Conservation (phyloP, 2,329 filamentous ascomycete species). For the Microascus cirrosus region DNA sequence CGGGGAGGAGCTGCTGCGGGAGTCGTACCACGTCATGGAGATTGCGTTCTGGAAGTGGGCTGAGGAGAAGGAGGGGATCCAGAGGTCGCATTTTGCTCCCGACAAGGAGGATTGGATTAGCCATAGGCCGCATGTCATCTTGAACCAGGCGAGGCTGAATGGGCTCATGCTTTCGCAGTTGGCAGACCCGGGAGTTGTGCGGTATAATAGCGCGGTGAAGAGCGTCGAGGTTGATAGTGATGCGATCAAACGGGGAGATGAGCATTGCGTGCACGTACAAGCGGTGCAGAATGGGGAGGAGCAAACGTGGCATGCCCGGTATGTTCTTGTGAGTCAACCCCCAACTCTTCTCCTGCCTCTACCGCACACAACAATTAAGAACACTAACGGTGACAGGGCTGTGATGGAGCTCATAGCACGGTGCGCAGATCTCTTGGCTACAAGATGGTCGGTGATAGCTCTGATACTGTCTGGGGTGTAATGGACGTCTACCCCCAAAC, state of each 20-base stretch:
- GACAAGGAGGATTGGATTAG: constrained; percentile 43
- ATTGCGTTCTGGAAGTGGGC: constrained; percentile 41
- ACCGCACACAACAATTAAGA: too few species aligned
- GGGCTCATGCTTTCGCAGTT: constrained; percentile 37
- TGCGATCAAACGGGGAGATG: constrained; percentile 19
- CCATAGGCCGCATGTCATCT: constrained; percentile 43
- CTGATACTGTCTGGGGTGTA: constrained; percentile 44
- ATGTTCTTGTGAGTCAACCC: constrained; percentile 31
- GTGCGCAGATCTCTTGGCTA: constrained; percentile 38
- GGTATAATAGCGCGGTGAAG: constrained; percentile 42
- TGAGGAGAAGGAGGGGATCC: constrained; percentile 21
- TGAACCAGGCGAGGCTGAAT: constrained; percentile 45
- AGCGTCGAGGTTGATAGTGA: constrained; percentile 35
- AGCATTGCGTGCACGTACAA: constrained; percentile 28
- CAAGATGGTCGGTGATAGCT: constrained; percentile 48
- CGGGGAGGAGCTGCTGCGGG: constrained; percentile 38
- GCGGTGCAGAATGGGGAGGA: constrained; percentile 26
- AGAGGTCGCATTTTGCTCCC: constrained; percentile 32
- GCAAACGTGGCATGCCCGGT: constrained; percentile 33
- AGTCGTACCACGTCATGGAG: constrained; percentile 47
- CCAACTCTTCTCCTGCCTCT: too few species aligned
- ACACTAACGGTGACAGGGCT: constrained; percentile 12
- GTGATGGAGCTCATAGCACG: constrained; percentile 38
- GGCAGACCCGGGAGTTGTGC: constrained; percentile 21
- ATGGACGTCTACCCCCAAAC: constrained; percentile 45